Conservation (phyloP, 371 early-diverging fungal genomes). For the Mucor mucedo region DNA sequence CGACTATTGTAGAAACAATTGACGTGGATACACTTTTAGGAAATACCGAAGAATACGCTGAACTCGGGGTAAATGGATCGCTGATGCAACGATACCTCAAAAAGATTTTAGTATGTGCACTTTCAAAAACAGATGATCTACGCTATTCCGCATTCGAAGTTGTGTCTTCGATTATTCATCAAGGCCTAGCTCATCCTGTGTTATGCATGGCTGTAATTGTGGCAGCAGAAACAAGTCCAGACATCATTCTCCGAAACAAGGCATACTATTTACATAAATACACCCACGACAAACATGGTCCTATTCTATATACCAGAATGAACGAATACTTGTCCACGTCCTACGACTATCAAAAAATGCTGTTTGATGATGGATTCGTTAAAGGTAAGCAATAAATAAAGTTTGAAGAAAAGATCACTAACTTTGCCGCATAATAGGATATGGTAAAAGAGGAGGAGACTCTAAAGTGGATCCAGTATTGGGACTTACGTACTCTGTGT, state of each 20-base stretch:
- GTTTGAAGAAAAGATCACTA: background rate
- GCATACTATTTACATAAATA: conserved; percentile 75
- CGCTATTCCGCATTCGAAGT: conserved; percentile 79
- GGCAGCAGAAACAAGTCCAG: conserved; percentile 80
- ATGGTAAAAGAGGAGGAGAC: conserved; percentile 54
- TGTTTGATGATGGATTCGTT: conserved; percentile 33
- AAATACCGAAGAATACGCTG: conserved; percentile 80
- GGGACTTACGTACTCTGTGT: conserved; percentile 67
- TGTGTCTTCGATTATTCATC: conserved; percentile 73
- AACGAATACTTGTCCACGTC: conserved; percentile 72
- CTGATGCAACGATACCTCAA: conserved; percentile 85
- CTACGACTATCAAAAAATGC: conserved; percentile 71
- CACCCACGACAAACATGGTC: conserved; percentile 81
- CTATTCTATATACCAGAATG: conserved; percentile 79
- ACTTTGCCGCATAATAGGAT: conserved; percentile 37
- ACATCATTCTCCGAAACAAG: conserved; percentile 64
- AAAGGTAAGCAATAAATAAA: conserved; percentile 32
- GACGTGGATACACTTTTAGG: conserved; percentile 79
- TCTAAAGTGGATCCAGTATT: conserved; percentile 65
- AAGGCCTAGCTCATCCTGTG: conserved; percentile 89
- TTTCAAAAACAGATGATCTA: conserved; percentile 50
- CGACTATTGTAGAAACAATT: conserved; percentile 45
- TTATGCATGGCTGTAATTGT: conserved; percentile 84
- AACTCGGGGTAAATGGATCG: conserved; percentile 79
- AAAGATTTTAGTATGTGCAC: conserved; percentile 71